Conservation (phyloP, 2,329 filamentous ascomycete species). For the Apiospora malaysiana region DNA sequence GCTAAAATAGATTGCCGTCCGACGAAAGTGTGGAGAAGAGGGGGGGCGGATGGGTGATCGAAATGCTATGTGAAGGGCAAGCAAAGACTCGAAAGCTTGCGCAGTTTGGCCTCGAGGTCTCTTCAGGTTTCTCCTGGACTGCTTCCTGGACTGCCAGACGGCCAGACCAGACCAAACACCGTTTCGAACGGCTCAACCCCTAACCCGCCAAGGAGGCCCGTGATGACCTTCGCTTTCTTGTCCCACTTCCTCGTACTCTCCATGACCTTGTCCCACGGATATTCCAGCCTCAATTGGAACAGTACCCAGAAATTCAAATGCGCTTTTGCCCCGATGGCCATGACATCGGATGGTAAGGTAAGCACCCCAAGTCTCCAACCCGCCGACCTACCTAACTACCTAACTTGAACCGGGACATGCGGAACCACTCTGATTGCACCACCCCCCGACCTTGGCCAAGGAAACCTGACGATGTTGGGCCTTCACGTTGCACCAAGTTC, state of each 20-base stretch:
- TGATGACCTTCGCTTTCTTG: slow-evolving; percentile 2
- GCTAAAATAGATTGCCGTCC: slow-evolving; percentile 22
- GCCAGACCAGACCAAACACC: not conserved
- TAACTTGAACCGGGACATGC: slow-evolving; percentile 5
- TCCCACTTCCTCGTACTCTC: slow-evolving; percentile 5
- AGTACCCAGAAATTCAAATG: slow-evolving; percentile 10
- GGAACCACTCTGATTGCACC: not conserved
- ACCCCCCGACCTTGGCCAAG: slow-evolving; percentile 4
- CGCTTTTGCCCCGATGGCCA: slow-evolving; percentile 14
- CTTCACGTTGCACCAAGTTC: slow-evolving; percentile 4
- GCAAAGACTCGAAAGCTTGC: too few relatives aligned
- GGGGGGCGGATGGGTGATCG: not conserved
- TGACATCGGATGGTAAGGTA: slow-evolving; percentile 18
- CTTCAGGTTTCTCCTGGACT: not conserved
- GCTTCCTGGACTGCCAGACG: too few relatives aligned
- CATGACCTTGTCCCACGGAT: slow-evolving; percentile 6
- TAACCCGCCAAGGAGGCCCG: slow-evolving; percentile 16
- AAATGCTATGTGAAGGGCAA: slow-evolving; percentile 14
- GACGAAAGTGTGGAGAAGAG: slow-evolving; percentile 14
- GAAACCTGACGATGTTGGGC: slow-evolving; percentile 18
- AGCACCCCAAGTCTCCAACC: slow-evolving; percentile 15
- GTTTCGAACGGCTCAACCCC: slow-evolving; percentile 14
- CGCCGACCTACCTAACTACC: not conserved
- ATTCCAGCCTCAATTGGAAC: slow-evolving; percentile 16
- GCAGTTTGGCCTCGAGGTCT: not conserved